Conservation (phyloP, 2,329 filamentous ascomycete genomes). For the Beauveria rudraprayagi region DNA sequence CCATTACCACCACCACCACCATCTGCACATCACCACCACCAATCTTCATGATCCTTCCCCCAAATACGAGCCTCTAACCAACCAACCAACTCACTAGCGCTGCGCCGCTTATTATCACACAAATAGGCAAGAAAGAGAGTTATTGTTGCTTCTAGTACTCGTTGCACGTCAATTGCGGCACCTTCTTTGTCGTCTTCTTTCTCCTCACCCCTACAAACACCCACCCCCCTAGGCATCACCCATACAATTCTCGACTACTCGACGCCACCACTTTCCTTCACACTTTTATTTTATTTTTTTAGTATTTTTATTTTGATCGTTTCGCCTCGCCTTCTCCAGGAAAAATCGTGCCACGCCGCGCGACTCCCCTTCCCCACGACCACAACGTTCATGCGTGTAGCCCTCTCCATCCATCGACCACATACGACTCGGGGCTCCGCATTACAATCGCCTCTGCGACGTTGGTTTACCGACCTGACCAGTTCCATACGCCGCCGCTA, state of each 20-base stretch:
- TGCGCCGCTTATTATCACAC: slow-evolving; percentile 1
- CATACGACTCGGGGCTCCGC: slow-evolving; percentile 6
- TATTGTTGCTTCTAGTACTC: background rate
- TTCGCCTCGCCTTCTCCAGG: background rate
- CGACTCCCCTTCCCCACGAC: background rate
- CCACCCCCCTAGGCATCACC: background rate
- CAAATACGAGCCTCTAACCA: slow-evolving; percentile 5
- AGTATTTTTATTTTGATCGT: background rate
- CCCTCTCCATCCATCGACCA: background rate
- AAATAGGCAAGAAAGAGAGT: background rate
- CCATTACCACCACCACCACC: background rate
- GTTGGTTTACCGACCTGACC: slow-evolving; percentile 11
- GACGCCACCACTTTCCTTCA: background rate
- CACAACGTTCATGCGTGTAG: too few relatives aligned
- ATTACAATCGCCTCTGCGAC: slow-evolving; percentile 11
- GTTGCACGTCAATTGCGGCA: too few relatives aligned
- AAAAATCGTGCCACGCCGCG: background rate
- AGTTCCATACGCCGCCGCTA: background rate
- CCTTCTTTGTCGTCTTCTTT: background rate
- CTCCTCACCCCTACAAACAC: background rate
- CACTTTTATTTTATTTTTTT: background rate
- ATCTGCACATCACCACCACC: background rate
- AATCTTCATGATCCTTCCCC: background rate
- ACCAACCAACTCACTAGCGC: slow-evolving; percentile 13
- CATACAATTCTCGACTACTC: background rate